phyloP scores from a whole-genome alignment of 345 rosid genomes.

The Murraya paniculata region DNA sequence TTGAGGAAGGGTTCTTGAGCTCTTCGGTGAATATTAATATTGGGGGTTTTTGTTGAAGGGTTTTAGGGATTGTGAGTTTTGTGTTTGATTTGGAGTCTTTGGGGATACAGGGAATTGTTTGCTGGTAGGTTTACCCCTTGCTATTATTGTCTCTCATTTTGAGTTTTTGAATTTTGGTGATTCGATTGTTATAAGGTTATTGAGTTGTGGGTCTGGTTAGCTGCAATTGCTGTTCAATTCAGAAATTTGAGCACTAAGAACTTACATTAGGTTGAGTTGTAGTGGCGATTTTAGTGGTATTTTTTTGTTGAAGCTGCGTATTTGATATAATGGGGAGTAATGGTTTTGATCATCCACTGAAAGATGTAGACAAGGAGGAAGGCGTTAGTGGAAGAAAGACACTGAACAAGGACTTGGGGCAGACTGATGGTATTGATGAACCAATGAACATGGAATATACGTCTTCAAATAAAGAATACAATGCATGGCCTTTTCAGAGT shows the following conservation, averaged over 20 bases:
- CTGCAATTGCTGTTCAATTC: neutral
- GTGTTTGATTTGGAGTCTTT: conserved; percentile 2
- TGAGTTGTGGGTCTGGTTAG: neutral
- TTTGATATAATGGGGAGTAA: conserved; percentile 51
- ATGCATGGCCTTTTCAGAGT: conserved; percentile 10
- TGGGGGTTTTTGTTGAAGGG: conserved; percentile 5
- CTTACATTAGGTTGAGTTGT: conserved; percentile 3
- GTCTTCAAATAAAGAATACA: conserved; percentile 24
- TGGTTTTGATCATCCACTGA: conserved; percentile 47
- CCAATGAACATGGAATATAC: conserved; percentile 17
- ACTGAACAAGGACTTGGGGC: conserved; percentile 14
- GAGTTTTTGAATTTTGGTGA: neutral
- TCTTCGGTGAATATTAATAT: conserved; percentile 1
- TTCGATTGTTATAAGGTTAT: neutral
- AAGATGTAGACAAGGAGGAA: conserved; percentile 29
- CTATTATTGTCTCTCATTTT: neutral
- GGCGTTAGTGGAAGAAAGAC: conserved; percentile 26
- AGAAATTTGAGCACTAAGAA: neutral
- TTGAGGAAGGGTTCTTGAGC: conserved; percentile 3
- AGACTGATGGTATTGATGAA: conserved; percentile 16
- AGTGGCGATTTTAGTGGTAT: neutral
- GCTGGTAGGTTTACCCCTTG: neutral
- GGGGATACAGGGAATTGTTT: neutral
- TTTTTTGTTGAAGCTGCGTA: conserved; percentile 8
- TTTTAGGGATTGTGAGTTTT: conserved; percentile 9